Percentiles rank a stretch among this genome's conserved stretches.
Evolutionary conservation across 148 eudicot species (phyloP).

Genomic region (Rhododendron williamsianum): DNA sequence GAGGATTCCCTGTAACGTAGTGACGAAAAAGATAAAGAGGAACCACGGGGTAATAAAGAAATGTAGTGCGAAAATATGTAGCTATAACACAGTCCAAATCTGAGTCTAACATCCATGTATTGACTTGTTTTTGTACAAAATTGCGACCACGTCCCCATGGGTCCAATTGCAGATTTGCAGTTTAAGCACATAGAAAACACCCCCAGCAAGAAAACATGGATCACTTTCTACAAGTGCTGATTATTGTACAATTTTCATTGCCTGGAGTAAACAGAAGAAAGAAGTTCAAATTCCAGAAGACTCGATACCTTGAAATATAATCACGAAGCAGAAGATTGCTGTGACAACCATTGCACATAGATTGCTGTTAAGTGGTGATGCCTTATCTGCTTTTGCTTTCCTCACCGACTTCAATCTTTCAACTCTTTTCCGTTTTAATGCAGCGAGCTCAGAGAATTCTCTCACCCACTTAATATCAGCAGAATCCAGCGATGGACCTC

Average conservation of each 20-base stretch:
- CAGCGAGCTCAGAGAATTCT: slow-evolving; percentile 38
- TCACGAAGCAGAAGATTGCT: slow-evolving; percentile 30
- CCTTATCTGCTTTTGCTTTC: slow-evolving; percentile 26
- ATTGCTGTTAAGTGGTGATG: slow-evolving; percentile 20
- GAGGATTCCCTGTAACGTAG: background rate
- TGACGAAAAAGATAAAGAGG: background rate
- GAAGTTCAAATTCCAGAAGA: background rate
- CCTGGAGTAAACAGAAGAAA: background rate
- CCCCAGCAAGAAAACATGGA: background rate
- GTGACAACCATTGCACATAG: slow-evolving; percentile 35
- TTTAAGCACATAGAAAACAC: background rate
- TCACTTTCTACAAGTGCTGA: background rate
- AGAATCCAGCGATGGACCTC: slow-evolving; percentile 33
- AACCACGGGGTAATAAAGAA: background rate
- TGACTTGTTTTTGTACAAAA: background rate
- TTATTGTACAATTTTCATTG: no score
- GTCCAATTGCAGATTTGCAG: background rate
- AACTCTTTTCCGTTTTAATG: slow-evolving; percentile 30
- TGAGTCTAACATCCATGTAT: background rate
- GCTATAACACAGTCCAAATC: background rate
- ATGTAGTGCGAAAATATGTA: background rate
- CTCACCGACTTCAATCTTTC: slow-evolving; percentile 30
- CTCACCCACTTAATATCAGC: slow-evolving; percentile 37
- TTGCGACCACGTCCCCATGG: background rate
- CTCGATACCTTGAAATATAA: slow-evolving; percentile 41